Percentiles rank a stretch among this genome's conserved stretches.
phyloP scores from a whole-genome alignment of 495 filamentous ascomycete species.

The Lasiosphaeria ovina region DNA sequence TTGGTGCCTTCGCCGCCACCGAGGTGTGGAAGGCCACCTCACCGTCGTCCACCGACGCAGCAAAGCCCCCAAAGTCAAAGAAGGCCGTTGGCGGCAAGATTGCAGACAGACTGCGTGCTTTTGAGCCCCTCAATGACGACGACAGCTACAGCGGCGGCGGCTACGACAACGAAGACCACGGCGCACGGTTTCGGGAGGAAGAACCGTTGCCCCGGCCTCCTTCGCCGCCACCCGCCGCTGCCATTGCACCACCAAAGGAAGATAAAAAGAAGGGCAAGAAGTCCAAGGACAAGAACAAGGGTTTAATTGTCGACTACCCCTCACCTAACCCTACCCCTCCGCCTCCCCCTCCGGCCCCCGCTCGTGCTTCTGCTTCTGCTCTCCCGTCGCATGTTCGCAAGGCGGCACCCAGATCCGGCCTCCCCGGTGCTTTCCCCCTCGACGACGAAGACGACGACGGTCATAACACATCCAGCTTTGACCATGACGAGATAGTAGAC shows the following conservation, averaged over 20 bases:
- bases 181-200: constrained; percentile 19
- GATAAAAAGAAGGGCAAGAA: constrained; percentile 30
- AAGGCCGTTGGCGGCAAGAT: constrained; percentile 50
- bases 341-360: constrained; percentile 6
- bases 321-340: constrained; percentile 20
- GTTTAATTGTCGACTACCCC: constrained; percentile 17
- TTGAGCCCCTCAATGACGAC: constrained; percentile 50
- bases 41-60: constrained; percentile 32
- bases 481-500: constrained; percentile 45
- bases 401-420: constrained; percentile 43
- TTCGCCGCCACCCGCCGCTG: constrained; percentile 4
- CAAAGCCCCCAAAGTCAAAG: constrained; percentile 37
- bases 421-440: constrained; percentile 50
- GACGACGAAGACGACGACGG: constrained; percentile 30
- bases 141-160: constrained; percentile 20
- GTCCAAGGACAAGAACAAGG: constrained; percentile 18
- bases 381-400: constrained; percentile 35
- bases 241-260: constrained; percentile 19
- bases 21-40: constrained; percentile 36
- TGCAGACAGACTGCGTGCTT: constrained; percentile 52
- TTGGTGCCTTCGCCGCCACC: constrained; percentile 13
- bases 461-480: constrained; percentile 30
- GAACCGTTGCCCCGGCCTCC: constrained; percentile 23
- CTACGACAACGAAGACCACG: constrained; percentile 35
- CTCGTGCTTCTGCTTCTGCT: constrained; percentile 8